Conservation (phyloP, 495 filamentous ascomycete genomes). For the Ramalina peruviana region DNA sequence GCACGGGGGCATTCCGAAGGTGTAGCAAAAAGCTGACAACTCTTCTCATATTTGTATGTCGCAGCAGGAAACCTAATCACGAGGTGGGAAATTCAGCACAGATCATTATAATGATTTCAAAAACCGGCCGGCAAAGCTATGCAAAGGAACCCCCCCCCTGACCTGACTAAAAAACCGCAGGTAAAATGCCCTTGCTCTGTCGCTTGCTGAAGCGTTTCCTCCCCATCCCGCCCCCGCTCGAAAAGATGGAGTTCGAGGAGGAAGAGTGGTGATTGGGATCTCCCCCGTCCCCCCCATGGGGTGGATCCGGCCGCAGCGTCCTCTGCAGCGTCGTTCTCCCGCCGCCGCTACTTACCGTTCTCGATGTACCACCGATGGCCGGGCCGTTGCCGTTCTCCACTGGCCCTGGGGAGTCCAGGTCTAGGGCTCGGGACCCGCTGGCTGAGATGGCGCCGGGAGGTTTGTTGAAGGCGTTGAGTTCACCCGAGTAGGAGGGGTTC, state of each 20-base stretch:
- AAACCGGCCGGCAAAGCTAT: too few species aligned
- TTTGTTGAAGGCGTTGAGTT: conserved; percentile 52
- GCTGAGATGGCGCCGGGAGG: conserved; percentile 51
- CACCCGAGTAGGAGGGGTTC: conserved; percentile 44
- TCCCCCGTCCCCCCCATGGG: not conserved
- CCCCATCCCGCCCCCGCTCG: conserved; percentile 17
- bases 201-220: conserved; percentile 79
- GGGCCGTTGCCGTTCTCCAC: conserved; percentile 24
- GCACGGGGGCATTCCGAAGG: too few species aligned
- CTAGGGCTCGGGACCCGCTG: conserved; percentile 65
- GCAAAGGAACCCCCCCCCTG: too few species aligned
- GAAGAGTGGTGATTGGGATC: conserved; percentile 33
- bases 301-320: conserved; percentile 18
- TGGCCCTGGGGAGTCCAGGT: conserved; percentile 24
- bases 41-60: too few species aligned
- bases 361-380: conserved; percentile 3
- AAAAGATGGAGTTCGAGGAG: conserved; percentile 26
- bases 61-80: too few species aligned
- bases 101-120: too few species aligned
- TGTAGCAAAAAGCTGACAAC: too few species aligned
- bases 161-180: conserved; percentile 54
- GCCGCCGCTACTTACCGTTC: not conserved
- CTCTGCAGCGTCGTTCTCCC: conserved; percentile 33
- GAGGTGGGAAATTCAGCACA: too few species aligned
- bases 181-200: conserved; percentile 79